Percentiles rank a stretch among this genome's conserved stretches.
Conservation (phyloP, 225 moss, liverwort and hornwort species). For the Pseudisothecium myosuroides region DNA sequence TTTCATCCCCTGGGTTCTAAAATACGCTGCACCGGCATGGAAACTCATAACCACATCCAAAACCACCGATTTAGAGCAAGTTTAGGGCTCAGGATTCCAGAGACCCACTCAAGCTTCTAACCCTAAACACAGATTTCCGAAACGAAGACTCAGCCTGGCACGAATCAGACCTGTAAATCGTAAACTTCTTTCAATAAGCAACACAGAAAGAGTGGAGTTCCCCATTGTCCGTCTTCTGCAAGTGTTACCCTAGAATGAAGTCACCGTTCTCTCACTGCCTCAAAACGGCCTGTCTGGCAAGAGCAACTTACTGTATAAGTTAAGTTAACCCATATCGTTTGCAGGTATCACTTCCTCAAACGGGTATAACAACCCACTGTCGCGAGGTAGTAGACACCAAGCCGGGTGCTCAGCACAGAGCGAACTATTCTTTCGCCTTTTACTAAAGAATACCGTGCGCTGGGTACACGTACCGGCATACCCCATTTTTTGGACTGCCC, state of each 20-base stretch:
- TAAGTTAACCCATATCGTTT: background rate
- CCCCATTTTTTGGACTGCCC: background rate
- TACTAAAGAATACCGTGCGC: slow-evolving; percentile 65
- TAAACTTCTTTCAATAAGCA: background rate
- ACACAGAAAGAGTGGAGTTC: background rate
- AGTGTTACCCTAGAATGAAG: background rate
- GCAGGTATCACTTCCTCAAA: background rate
- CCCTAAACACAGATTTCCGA: background rate
- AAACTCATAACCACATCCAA: background rate
- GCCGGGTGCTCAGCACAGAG: slow-evolving; percentile 22
- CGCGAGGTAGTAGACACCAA: rapidly evolving
- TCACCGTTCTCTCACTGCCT: background rate
- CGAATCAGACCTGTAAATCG: background rate
- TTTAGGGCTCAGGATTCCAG: background rate
- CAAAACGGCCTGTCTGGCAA: background rate
- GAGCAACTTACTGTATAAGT: background rate
- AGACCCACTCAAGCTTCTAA: background rate
- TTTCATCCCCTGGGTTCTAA: background rate
- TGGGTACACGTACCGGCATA: slow-evolving; percentile 2
- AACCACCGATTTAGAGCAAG: background rate
- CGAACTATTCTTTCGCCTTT: slow-evolving; percentile 55
- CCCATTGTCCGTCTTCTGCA: no score
- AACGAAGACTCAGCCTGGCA: background rate
- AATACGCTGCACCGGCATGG: background rate
- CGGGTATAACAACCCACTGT: background rate